A percentile compares a stretch with the other conserved stretches of the same genome.
Evolutionary conservation across 2,329 filamentous ascomycete genomes (phyloP).

Genomic region (Pseudogymnoascus sp.): DNA sequence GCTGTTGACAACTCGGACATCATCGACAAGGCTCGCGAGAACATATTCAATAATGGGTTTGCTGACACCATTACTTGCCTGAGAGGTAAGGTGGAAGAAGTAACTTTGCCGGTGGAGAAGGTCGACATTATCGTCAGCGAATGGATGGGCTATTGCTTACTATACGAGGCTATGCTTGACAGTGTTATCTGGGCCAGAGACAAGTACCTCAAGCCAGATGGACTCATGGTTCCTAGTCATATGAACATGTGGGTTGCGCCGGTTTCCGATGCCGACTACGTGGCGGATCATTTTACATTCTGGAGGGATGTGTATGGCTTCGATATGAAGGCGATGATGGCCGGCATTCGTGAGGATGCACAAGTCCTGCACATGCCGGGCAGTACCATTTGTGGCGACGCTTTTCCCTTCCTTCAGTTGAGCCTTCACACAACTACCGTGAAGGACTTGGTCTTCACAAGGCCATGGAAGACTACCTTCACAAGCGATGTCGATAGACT

Average conservation of each 20-base stretch:
- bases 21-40: conserved; percentile 77
- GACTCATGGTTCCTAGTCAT: conserved; percentile 80
- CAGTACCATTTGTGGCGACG: conserved; percentile 49
- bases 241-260: conserved; percentile 77
- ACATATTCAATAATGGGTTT: conserved; percentile 73
- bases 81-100: conserved; percentile 81
- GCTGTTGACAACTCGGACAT: conserved; percentile 91
- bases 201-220: conserved; percentile 70
- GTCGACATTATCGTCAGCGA: conserved; percentile 95
- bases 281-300: conserved; percentile 70
- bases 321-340: conserved; percentile 85
- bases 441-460: conserved; percentile 68
- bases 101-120: conserved; percentile 64
- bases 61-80: conserved; percentile 68
- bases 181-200: conserved; percentile 85
- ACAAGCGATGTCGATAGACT: conserved; percentile 56
- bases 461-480: conserved; percentile 56
- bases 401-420: conserved; percentile 63
- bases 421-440: conserved; percentile 66
- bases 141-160: conserved; percentile 94
- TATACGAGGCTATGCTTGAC: conserved; percentile 95
- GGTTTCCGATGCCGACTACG: conserved; percentile 66
- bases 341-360: conserved; percentile 73
- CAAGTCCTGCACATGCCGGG: conserved; percentile 64
- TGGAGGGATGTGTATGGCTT: conserved; percentile 95